Evolutionary conservation across 768 basidiomycete genomes (phyloP), one percentile per base, ranked within the genome.

Genomic region (Tricholoma flavovirens): DNA sequence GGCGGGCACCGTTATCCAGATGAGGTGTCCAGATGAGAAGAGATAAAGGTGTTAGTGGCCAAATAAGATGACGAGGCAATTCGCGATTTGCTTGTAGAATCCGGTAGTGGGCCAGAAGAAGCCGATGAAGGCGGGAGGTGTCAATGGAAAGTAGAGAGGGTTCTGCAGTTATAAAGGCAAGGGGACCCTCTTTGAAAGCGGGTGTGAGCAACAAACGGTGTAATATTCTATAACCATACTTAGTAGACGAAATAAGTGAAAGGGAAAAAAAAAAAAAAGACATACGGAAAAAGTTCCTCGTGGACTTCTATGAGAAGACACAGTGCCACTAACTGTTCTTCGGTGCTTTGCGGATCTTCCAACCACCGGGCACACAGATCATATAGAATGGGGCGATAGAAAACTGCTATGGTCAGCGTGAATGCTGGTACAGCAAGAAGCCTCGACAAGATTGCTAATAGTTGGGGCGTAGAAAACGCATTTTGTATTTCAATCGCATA

Each of bases 331-430:
- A 85, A 70, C 62, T 80, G 77, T 36, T 80, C 77, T 54, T 82
- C 78, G 32, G 77, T 65, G 56, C 77, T 71, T 40, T 78, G 69
- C 35, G 75, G 63, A 17, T 75, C 72, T n/a, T 86, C 73, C 40
- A 95, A 66, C 93, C 92, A 97, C 63, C 89, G 72, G 3, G 88
- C 88, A 63, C 86, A 86, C 22, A 98, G 71, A 68, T 96, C 90
- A 24, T 88, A 63, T 36, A 93, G 68, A 52, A 98, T 70, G 3
- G 95, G 94, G 58, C 88, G 75, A 71, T 89, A 98, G 10, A 79
- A 59, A 5, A 72, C 75, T 17, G 88, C 82, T 57, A 98, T 75
- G 11, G 73, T 63, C 29, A 79, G 63, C 0, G 92, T 92, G 42
- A 87, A 77, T 10, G 82, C 76, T 8, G 89, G 86, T 15, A 75